Percentiles rank a stretch among this genome's conserved stretches.
Evolutionary conservation across 2,329 filamentous ascomycete species (phyloP).

Genomic region (Dichotomopilus funicola): DNA sequence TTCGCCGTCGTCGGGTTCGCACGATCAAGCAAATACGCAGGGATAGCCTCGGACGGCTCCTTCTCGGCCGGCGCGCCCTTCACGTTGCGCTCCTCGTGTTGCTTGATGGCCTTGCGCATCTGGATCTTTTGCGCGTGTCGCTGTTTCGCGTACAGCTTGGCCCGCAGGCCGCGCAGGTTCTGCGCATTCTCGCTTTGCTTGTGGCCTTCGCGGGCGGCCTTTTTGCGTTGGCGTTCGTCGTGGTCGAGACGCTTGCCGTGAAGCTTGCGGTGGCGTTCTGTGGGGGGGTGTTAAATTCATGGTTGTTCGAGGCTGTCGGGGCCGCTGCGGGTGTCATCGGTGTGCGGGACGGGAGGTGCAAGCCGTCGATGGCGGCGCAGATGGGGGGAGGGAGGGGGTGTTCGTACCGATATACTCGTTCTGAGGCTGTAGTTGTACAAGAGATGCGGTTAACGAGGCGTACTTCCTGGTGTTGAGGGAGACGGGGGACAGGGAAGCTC

Average conservation of each 20-base stretch:
- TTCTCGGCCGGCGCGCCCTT: conserved; percentile 75
- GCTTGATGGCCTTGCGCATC: conserved; percentile 91
- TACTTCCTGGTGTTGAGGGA: neutral
- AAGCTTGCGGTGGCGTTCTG: conserved; percentile 25
- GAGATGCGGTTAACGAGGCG: conserved; percentile 16
- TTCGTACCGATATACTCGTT: conserved; percentile 65
- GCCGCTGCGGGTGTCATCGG: conserved; percentile 33
- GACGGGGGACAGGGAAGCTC: neutral
- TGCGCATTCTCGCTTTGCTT: conserved; percentile 84
- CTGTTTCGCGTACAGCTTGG: conserved; percentile 91
- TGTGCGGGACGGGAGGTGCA: neutral
- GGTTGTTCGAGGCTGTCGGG: neutral
- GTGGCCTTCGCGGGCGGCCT: conserved; percentile 80
- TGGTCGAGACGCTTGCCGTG: conserved; percentile 58
- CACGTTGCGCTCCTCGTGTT: conserved; percentile 92
- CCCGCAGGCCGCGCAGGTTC: conserved; percentile 82
- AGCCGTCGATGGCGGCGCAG: neutral
- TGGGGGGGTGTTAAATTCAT: conserved; percentile 16
- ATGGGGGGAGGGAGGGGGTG: neutral
- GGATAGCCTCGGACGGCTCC: conserved; percentile 74
- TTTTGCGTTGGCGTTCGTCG: conserved; percentile 85
- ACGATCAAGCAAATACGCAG: conserved; percentile 91
- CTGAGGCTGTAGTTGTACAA: conserved; percentile 54
- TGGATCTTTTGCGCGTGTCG: conserved; percentile 97
- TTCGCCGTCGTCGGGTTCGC: conserved; percentile 37